A percentile compares a stretch with the other conserved stretches of the same genome.
Conservation (phyloP, 306 rosid genomes). For the Crataegus laevigata region DNA sequence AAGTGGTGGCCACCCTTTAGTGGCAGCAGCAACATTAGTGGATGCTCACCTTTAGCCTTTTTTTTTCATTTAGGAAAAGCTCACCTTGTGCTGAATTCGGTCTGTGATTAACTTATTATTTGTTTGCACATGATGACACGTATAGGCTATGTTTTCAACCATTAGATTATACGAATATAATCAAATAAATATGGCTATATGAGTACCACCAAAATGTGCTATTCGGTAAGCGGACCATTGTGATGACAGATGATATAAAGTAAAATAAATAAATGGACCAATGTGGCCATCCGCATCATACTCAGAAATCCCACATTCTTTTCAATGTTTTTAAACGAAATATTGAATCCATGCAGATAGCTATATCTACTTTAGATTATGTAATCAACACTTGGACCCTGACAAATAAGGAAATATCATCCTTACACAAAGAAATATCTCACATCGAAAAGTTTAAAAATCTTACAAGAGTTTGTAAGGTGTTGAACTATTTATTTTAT, state of each 20-base stretch:
- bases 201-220: not conserved
- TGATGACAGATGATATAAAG: not conserved
- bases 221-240: not conserved
- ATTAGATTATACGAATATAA: not conserved
- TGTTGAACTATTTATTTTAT: not conserved
- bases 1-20: constrained; percentile 35
- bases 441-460: too few relatives aligned
- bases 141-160: not conserved
- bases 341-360: not conserved
- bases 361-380: not conserved
- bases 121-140: not conserved
- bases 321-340: not conserved
- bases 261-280: not conserved
- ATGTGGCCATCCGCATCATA: not conserved
- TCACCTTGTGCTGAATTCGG: not conserved
- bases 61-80: too few relatives aligned
- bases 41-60: constrained; percentile 39
- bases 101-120: not conserved
- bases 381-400: not conserved
- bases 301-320: not conserved
- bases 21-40: constrained; percentile 54
- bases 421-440: not conserved
- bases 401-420: not conserved
- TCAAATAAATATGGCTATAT: not conserved
- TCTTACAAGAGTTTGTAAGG: not conserved